Conservation (phyloP, 495 filamentous ascomycete genomes). For the Podospora fimiseda region DNA sequence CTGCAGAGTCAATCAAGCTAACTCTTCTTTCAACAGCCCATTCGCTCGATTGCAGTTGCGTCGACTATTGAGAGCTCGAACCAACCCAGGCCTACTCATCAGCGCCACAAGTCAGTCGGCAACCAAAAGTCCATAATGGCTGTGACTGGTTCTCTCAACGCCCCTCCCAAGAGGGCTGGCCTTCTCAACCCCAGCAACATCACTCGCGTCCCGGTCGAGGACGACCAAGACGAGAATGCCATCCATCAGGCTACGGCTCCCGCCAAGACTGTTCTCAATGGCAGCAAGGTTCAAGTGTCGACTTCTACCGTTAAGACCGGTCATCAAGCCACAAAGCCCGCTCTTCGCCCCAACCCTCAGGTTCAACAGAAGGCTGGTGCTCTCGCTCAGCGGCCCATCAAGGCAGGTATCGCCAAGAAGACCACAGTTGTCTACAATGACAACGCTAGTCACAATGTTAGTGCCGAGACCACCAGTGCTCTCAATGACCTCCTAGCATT, state of each 20-base stretch:
- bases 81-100: constrained; percentile 53
- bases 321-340: constrained; percentile 8
- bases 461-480: constrained; percentile 5
- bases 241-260: constrained; percentile 7
- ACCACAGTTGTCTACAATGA: constrained; percentile 64
- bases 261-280: constrained; percentile 8
- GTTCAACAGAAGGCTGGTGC: constrained; percentile 8
- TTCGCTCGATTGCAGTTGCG: constrained; percentile 50
- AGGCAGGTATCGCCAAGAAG: constrained; percentile 54
- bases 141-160: constrained; percentile 55
- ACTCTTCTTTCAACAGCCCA: constrained; percentile 53
- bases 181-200: constrained; percentile 80
- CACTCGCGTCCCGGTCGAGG: constrained; percentile 44
- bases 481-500: constrained; percentile 17
- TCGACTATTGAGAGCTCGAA: constrained; percentile 68
- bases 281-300: constrained; percentile 12
- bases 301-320: background rate
- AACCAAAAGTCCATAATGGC: constrained; percentile 57
- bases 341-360: background rate
- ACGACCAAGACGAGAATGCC: constrained; percentile 46
- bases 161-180: constrained; percentile 63
- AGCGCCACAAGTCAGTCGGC: constrained; percentile 75
- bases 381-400: constrained; percentile 20
- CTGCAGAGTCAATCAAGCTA: constrained; percentile 10
- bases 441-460: constrained; percentile 23